Evolutionary conservation across 345 rosid genomes (phyloP), one percentile per base, ranked within the genome.

Genomic region (Noccaea caerulescens): DNA sequence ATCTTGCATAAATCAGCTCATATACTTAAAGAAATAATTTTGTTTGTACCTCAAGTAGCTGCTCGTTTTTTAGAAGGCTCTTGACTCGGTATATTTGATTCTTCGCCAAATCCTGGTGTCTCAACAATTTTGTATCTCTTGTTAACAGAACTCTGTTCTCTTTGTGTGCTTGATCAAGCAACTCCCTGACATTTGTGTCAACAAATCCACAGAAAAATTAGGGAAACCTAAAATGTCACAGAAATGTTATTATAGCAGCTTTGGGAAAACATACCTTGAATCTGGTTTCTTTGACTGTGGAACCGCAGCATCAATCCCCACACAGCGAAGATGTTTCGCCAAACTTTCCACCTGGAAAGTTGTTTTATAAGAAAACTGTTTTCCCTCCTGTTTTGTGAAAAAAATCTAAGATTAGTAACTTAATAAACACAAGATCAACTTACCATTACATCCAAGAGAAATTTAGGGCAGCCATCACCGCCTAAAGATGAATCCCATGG

Each of bases 371-470:
- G 52, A 50, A 27, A 49, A 11, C 51, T 69, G 39, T 32, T 69
- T 44, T 5, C 45, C 37, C 51, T 41, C 72, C 14, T 25, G 56
- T 56, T 23, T 56, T 49, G 55, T 58, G 42, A 34, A 38, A 7
- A 20, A 68, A 7, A 33, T 10, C 4, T 50, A 39, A 41, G 53
- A 50, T 52, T n/a, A 25, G 14, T 42, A n/a, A 23, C 32, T 25
- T 27, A 72, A 72, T 11, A 63, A n/a, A 44, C 38, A 54, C 13
- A 53, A 62, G 25, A 42, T 8, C 3, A 8, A 30, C 13, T 70
- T 83, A 93, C 97, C 97, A 93, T 91, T 75, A 89, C 96, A 74
- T 93, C 98, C 77, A 96, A 89, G 10, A 93, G 84, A 81, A 93
- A 93, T 79, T 87, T 91, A 0, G 97, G 97, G 68, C 74, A 81